Evolutionary conservation across 1,139 yeast species (phyloP).

Genomic region (Lodderomyces theae): DNA sequence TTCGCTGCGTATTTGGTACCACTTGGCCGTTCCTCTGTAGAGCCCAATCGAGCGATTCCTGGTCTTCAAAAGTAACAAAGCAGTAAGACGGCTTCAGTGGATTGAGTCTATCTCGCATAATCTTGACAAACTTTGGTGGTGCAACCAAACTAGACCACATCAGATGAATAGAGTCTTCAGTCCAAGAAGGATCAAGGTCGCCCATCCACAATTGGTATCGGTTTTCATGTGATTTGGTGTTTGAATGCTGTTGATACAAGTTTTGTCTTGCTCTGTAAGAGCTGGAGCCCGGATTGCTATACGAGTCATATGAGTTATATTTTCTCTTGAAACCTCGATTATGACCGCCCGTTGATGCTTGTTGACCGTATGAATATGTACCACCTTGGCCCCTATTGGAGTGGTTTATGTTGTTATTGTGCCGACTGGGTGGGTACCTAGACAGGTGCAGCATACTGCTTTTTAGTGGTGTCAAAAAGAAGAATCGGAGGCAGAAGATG

Average conservation of each 20-base stretch:
- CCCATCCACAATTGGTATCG: conserved; percentile 80
- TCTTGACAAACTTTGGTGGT: conserved; percentile 34
- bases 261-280: conserved; percentile 14
- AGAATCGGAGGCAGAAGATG: too few relatives aligned
- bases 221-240: conserved; percentile 5
- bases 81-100: conserved; percentile 51
- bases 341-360: background rate
- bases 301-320: background rate
- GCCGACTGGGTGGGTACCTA: background rate
- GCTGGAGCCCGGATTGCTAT: background rate
- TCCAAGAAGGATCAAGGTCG: conserved; percentile 84
- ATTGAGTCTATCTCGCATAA: conserved; percentile 35
- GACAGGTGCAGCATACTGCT: background rate
- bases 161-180: conserved; percentile 62
- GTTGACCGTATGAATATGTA: background rate
- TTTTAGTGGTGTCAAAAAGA: too few relatives aligned
- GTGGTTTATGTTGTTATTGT: background rate
- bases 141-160: conserved; percentile 58
- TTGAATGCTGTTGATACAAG: conserved; percentile 15
- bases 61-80: conserved; percentile 74
- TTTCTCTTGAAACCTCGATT: background rate
- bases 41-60: conserved; percentile 70
- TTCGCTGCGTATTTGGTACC: conserved; percentile 57
- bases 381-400: background rate
- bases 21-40: conserved; percentile 64